A percentile compares a stretch with the other conserved stretches of the same genome.
phyloP scores from a whole-genome alignment of 306 rosid genomes.

The Inga leiocalycina region DNA sequence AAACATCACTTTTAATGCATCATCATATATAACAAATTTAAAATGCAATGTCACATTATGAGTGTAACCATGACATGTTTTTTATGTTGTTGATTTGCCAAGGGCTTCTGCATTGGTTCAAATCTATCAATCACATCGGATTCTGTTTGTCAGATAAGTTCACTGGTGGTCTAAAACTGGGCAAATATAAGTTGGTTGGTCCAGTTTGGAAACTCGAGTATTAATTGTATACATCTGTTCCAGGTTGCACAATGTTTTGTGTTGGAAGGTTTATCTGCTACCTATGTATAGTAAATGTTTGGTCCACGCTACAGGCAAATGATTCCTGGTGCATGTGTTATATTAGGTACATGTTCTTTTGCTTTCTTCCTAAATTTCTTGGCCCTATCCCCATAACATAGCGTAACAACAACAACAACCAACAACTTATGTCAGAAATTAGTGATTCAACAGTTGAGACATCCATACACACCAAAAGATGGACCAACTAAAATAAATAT shows the following conservation, averaged over 20 bases:
- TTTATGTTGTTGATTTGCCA: background rate
- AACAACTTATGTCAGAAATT: background rate
- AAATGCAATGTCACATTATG: background rate
- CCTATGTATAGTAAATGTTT: background rate
- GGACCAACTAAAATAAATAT: background rate
- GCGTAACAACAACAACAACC: background rate
- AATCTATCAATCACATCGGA: background rate
- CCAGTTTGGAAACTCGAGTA: background rate
- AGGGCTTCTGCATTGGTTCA: background rate
- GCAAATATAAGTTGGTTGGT: background rate
- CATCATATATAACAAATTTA: background rate
- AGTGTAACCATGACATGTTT: background rate
- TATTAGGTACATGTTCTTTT: background rate
- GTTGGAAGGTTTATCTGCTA: background rate
- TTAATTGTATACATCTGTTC: background rate
- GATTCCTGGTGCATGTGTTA: background rate
- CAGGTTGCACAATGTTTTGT: background rate
- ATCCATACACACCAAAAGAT: background rate
- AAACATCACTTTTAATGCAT: background rate
- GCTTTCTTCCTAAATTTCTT: background rate
- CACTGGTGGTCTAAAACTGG: background rate
- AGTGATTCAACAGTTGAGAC: background rate
- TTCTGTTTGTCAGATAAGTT: background rate
- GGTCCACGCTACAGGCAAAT: background rate
- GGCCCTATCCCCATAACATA: background rate